Base-by-base conservation (phyloP, 352 stramenopile species). In the Thalassiosira allenii region DNA sequence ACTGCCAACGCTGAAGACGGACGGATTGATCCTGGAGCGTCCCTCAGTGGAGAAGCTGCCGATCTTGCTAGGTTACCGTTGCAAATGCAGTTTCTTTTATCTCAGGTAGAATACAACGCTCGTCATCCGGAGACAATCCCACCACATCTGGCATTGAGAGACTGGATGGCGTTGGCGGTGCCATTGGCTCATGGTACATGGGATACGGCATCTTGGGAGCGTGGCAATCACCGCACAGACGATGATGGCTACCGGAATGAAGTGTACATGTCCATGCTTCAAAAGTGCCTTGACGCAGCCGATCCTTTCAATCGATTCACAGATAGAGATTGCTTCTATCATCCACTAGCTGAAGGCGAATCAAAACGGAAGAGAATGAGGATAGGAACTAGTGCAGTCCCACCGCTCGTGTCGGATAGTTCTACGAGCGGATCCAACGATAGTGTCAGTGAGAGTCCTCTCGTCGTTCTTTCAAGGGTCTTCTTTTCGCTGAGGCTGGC, bases 31-130 rank as follows among this genome's bases (percentile, higher is more conserved):
- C 62, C 68, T 40, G 61, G 63, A 3, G 22, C 40, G 43, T 75
- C 75, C 11, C 41, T 86, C 5, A 72, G 37, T 14, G 76, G 72
- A 27, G 75, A 88, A 54, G 82, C 73, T 41, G 71, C 57, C 12
- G 83, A 92, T 65, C 61, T 92, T 12, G 61, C 76, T 14, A 70
- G 83, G 17, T 44, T 93, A 9, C 89, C 89, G 0, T 25, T 93
- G 14, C 76, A 91, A 56, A 40, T 91, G n/a, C 89, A 87, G 72
- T 92, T 92, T 62, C 54, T 66, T 29, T 68, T 91, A 11, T 79
- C 75, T 49, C 89, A 93, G 74, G 87, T 88, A 49, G 84, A 91
- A 37, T 91, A 93, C 74, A 88, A 93, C 59, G 65, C 73, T 2
- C 37, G 41, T 23, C 49, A 93, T 75, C 47, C 83, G 5, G 30